These are phyloP conservation scores for Pythium guiyangense DNA, from an alignment of 352 stramenopile species.

Conservation along the genomic window DNA sequence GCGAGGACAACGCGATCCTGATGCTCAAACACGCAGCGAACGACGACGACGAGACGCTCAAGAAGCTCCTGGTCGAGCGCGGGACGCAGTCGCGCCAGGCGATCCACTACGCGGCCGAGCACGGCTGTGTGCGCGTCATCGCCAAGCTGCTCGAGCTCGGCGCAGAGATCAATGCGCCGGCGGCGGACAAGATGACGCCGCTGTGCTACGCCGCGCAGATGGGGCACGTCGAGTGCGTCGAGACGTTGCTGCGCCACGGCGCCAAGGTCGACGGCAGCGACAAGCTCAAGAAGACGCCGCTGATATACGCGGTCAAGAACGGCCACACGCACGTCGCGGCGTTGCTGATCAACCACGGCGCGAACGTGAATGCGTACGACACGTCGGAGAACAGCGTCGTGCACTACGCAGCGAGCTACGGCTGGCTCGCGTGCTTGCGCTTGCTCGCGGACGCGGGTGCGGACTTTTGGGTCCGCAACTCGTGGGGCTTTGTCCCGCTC, in stretches of 20 bases:
- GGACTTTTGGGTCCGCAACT: slow-evolving; percentile 67
- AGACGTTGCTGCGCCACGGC: slow-evolving; percentile 40
- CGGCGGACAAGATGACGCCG: slow-evolving; percentile 44
- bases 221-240: slow-evolving; percentile 55
- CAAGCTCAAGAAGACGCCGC: slow-evolving; percentile 76
- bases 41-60: slow-evolving; percentile 22
- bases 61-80: slow-evolving; percentile 39
- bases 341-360: slow-evolving; percentile 59
- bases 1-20: slow-evolving; percentile 54
- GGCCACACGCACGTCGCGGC: slow-evolving; percentile 47
- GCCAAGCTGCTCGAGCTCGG: slow-evolving; percentile 42
- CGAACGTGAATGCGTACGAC: slow-evolving; percentile 75
- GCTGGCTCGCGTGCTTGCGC: slow-evolving; percentile 61
- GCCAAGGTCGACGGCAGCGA: slow-evolving; percentile 58
- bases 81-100: slow-evolving; percentile 48
- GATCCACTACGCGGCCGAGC: slow-evolving; percentile 49
- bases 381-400: slow-evolving; percentile 71
- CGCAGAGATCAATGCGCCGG: slow-evolving; percentile 50
- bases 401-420: slow-evolving; percentile 76
- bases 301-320: slow-evolving; percentile 79
- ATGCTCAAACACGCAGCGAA: slow-evolving; percentile 54
- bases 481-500: slow-evolving; percentile 70
- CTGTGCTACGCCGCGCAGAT: slow-evolving; percentile 54
- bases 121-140: slow-evolving; percentile 37
- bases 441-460: slow-evolving; percentile 49